Conservation (phyloP, 176 grass and related monocot species). For the Oryza glaberrima region DNA sequence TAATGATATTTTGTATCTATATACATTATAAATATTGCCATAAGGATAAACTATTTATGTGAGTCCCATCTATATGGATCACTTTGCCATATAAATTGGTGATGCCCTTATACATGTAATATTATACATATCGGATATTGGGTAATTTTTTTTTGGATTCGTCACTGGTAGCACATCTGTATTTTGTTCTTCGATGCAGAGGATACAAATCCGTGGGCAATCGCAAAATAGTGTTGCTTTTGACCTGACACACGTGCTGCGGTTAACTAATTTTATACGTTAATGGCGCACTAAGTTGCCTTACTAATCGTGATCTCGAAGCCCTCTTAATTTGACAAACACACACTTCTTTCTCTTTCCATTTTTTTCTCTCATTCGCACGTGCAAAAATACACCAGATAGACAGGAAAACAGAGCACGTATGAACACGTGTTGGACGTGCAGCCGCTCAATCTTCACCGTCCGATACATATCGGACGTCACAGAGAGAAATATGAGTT, state of each 20-base stretch:
- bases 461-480: neutral
- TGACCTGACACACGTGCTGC: neutral
- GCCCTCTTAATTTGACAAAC: neutral
- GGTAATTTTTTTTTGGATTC: no score
- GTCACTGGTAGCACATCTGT: no score
- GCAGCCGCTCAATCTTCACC: neutral
- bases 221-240: neutral
- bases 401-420: neutral
- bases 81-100: no score
- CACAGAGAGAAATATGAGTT: neutral
- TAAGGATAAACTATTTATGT: no score
- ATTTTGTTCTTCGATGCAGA: no score
- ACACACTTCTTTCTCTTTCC: neutral
- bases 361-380: neutral
- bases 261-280: neutral
- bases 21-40: no score
- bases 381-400: slow-evolving; percentile 23
- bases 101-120: no score
- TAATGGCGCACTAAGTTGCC: neutral
- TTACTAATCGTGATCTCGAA: neutral
- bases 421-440: slow-evolving; percentile 20
- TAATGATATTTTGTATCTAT: no score
- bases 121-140: no score
- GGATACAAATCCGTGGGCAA: neutral
- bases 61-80: no score